Conservation (phyloP, 768 basidiomycete genomes). For the Mycena rebaudengoi region DNA sequence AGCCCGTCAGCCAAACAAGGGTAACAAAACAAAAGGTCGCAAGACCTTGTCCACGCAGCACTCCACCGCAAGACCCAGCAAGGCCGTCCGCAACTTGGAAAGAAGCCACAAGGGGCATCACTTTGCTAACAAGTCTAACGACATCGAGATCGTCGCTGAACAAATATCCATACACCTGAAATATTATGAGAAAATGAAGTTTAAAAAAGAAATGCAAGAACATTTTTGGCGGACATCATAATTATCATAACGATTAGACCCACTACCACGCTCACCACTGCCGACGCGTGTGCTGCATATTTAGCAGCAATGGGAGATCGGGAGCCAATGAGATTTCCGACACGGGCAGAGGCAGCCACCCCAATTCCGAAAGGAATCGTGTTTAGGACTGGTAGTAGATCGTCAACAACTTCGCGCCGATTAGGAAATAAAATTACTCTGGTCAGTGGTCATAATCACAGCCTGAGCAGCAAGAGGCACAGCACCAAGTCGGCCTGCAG, state of each 20-base stretch:
- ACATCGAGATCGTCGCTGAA: slow-evolving; percentile 73
- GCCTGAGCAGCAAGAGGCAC: slow-evolving; percentile 78
- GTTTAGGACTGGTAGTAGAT: slow-evolving; percentile 58
- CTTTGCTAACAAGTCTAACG: slow-evolving; percentile 64
- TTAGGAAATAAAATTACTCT: slow-evolving; percentile 52
- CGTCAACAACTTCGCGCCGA: background rate
- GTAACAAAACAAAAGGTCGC: background rate
- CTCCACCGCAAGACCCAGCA: slow-evolving; percentile 68
- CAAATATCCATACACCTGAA: slow-evolving; percentile 69
- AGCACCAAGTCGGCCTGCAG: slow-evolving; percentile 75
- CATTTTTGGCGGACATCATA: slow-evolving; percentile 66
- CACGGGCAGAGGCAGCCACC: slow-evolving; percentile 74
- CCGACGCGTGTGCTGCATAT: slow-evolving; percentile 67
- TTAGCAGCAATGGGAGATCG: slow-evolving; percentile 61
- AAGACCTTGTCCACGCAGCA: slow-evolving; percentile 82
- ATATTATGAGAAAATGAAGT: background rate
- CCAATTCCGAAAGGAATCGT: slow-evolving; percentile 83
- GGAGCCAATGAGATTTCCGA: slow-evolving; percentile 78
- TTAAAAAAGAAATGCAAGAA: slow-evolving; percentile 36
- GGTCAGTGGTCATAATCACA: slow-evolving; percentile 83
- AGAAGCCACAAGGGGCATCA: slow-evolving; percentile 79
- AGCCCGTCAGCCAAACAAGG: background rate
- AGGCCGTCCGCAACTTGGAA: slow-evolving; percentile 87
- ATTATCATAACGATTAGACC: slow-evolving; percentile 66
- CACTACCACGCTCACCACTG: slow-evolving; percentile 67